A percentile compares a stretch with the other conserved stretches of the same genome.
These are phyloP conservation scores for Sclerotinia spermophila DNA, from an alignment of 2,329 filamentous ascomycete species.

Conservation along the genomic window DNA sequence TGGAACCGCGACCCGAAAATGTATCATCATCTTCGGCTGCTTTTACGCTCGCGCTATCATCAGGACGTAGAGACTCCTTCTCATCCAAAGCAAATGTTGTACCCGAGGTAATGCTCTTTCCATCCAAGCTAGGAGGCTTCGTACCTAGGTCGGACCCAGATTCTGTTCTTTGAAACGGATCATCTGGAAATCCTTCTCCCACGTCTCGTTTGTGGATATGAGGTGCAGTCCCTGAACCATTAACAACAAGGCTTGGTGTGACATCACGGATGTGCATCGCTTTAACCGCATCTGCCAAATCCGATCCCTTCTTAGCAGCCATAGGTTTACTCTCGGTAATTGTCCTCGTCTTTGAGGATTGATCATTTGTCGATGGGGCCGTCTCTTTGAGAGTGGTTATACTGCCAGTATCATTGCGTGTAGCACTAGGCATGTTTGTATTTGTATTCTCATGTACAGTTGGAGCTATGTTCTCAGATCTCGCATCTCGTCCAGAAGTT, in stretches of 20 bases:
- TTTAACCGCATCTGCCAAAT: conserved; percentile 36
- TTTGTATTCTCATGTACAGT: conserved; percentile 18
- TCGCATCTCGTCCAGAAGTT: conserved; percentile 33
- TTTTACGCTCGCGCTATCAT: conserved; percentile 93
- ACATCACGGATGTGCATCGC: conserved; percentile 33
- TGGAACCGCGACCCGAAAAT: conserved; percentile 71
- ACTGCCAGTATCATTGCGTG: conserved; percentile 15
- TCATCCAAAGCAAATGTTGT: conserved; percentile 96
- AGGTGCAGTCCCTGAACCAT: conserved; percentile 34
- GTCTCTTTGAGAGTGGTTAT: conserved; percentile 22
- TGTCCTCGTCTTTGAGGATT: not conserved
- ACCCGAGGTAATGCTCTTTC: conserved; percentile 89
- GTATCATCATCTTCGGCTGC: conserved; percentile 85
- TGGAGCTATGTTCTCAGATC: conserved; percentile 30
- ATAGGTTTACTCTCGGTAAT: conserved; percentile 1
- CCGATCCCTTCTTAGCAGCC: conserved; percentile 26
- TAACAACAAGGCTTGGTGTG: conserved; percentile 37
- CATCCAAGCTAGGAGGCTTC: conserved; percentile 86
- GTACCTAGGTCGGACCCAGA: conserved; percentile 64
- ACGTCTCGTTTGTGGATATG: conserved; percentile 28
- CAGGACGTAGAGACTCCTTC: conserved; percentile 89
- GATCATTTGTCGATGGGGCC: conserved; percentile 25
- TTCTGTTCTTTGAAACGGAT: conserved; percentile 47
- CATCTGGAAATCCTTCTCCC: conserved; percentile 33
- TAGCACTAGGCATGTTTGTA: conserved; percentile 18